Evolutionary conservation across 2,329 filamentous ascomycete species (phyloP), one percentile per base, ranked within the genome.

Genomic region (Sarocladiaceae sp.): DNA sequence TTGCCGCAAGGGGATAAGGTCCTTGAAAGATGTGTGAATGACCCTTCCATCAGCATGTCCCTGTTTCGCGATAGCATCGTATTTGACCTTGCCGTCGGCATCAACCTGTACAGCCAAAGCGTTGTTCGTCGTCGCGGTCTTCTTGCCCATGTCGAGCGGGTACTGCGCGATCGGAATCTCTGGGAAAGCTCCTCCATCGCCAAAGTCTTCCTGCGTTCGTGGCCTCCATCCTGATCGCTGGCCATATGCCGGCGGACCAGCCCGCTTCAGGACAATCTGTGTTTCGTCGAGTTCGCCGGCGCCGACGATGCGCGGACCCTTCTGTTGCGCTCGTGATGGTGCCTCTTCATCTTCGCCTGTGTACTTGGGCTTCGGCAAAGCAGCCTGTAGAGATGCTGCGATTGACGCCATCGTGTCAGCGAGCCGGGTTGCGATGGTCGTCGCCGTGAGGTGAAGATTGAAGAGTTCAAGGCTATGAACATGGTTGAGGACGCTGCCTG

Each of bases 141-240:
- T 95, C 62, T 86, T 84, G 54, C 93, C 93, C 90, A 97, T 97
- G 54, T 96, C 90, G 49, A 96, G 81, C 11, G 94, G 94, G 66
- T 97, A 99, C 66, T 99, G 94, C 39, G 93, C 94, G 50, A 97
- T 84, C 13, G 89, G 86, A 25, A 97, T 86, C 71, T 97, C 93
- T 33, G 94, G 94, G 65, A 97, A 99, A 50, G 93, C 91, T 62
- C 94, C 94, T 57, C 94, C 94, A 76, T 97, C 92, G 62, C 90
- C 92, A 72, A 92, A 99, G 69, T 99, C 94, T 66, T 97, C 92
- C 57, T 88, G 83, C 36, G 80, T 80, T 63, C 93, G 86, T 28
- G 94, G 94, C 58, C 94, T 84, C 94, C 94, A 99, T 80, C 88
- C 89, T 66, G 83, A 72, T 63, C 94, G 87, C 66, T 91, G 86